Evolutionary conservation across 176 grass and related monocot genomes (phyloP).

Genomic region (Calamus simplicifolius): DNA sequence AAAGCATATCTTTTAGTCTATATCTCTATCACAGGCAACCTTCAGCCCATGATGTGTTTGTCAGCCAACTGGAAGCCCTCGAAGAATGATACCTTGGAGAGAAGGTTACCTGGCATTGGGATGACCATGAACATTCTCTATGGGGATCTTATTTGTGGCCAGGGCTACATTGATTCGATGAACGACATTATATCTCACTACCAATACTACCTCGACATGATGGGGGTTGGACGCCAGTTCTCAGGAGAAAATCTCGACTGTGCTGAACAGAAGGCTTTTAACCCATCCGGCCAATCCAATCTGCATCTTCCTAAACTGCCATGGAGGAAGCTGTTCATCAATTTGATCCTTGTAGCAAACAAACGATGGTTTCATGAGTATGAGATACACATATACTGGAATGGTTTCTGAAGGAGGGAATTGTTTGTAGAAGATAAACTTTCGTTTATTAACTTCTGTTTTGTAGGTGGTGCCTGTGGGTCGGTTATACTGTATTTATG

Average conservation of each 20-base stretch:
- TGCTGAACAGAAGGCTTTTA: too few species aligned
- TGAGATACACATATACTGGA: too few species aligned
- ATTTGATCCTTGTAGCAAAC: too few species aligned
- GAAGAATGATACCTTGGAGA: conserved; percentile 64
- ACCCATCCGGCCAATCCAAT: conserved; percentile 25
- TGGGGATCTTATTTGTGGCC: conserved; percentile 58
- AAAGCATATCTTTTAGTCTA: too few species aligned
- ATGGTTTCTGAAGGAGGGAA: too few species aligned
- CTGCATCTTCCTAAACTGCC: not conserved
- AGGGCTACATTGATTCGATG: conserved; percentile 49
- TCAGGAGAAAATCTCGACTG: conserved; percentile 80
- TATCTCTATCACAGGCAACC: too few species aligned
- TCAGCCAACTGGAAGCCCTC: conserved; percentile 89
- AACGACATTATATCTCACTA: conserved; percentile 70
- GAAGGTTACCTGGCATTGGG: conserved; percentile 80
- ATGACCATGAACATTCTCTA: conserved; percentile 82
- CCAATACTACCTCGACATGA: conserved; percentile 70
- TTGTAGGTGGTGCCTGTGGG: too few species aligned
- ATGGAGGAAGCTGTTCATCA: too few species aligned
- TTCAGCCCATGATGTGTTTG: conserved; percentile 79
- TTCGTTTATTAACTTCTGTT: too few species aligned
- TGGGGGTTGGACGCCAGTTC: conserved; percentile 46
- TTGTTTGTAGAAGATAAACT: too few species aligned
- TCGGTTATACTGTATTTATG: too few species aligned
- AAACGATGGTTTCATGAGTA: too few species aligned